Base-by-base conservation (phyloP, 208 protist genomes). In the Trichomonas tenax region DNA sequence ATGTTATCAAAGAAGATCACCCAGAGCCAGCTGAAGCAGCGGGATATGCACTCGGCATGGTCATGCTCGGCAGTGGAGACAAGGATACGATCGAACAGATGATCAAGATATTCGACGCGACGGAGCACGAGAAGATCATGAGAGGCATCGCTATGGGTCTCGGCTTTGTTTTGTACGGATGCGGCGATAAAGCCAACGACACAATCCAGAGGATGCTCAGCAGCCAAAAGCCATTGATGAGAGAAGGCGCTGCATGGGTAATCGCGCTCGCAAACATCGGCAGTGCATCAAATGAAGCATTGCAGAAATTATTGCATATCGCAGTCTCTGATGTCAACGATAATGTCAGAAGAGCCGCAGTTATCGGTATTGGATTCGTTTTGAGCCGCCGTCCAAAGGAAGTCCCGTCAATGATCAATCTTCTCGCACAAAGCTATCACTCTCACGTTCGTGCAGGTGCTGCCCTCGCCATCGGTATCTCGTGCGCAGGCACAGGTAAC, bases 91-190 rank as follows among this genome's bases (percentile, higher is more conserved):
- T 89, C 46, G 82, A 89, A 31, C 14, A 89, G 38, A 89, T 89
- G 82, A n/a, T 89, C 17, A 26, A 26, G 17, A 44, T 89, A 31
- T 98, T 98, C 36, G 97, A 99, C 96, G 98, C 99, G 95, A 99
- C 99, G 49, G 98, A 99, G 97, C 99, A 99, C 97, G 99, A 99
- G 97, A 99, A 99, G 98, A 99, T 99, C 93, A 99, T 99, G 96
- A 98, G 99, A 45, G 99, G 99, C 38, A 97, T 99, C 14, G 98
- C 98, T 45, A 98, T 99, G 97, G 99, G 98, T 45, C 97, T 99
- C 48, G 98, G 99, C 26, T 97, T 99, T 23, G 98, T 99, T 81
- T 98, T 99, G 97, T 98, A 99, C 96, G 99, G 99, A 46, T 98
- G 98, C 44, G 99, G 99, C 97, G 98, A 99, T 96, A 98, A 98